phyloP scores from a whole-genome alignment of 1,139 yeast species.

The Trichomonascaceae sp. region DNA sequence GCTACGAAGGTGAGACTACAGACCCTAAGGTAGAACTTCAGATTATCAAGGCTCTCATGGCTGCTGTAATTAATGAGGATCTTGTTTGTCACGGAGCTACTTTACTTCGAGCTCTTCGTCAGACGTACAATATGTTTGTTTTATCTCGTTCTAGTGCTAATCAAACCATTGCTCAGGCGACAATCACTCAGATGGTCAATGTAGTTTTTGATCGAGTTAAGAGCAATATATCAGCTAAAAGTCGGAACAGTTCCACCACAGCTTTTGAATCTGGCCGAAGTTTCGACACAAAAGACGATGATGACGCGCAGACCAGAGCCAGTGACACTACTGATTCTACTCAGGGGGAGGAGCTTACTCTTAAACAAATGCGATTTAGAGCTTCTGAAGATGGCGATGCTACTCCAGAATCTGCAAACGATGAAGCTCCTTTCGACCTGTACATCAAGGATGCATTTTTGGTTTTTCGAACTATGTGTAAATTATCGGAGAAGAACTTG shows the following conservation, averaged over 20 bases:
- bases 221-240: conserved; percentile 7
- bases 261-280: not conserved
- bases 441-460: conserved; percentile 86
- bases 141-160: conserved; percentile 74
- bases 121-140: conserved; percentile 85
- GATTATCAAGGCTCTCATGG: conserved; percentile 84
- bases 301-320: not conserved
- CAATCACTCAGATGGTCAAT: conserved; percentile 83
- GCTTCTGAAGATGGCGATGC: conserved; percentile 12
- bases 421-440: conserved; percentile 40
- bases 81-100: conserved; percentile 90
- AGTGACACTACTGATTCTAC: conserved; percentile 8
- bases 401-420: conserved; percentile 16
- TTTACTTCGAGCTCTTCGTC: conserved; percentile 82
- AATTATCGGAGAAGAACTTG: conserved; percentile 73
- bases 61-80: conserved; percentile 72
- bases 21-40: conserved; percentile 86
- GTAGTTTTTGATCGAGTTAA: conserved; percentile 76
- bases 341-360: conserved; percentile 18
- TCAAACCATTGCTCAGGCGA: conserved; percentile 94
- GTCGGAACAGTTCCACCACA: conserved; percentile 1
- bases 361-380: conserved; percentile 22
- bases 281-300: not conserved
- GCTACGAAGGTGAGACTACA: conserved; percentile 89
- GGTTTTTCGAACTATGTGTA: conserved; percentile 90